Base-by-base conservation (phyloP, 2,329 filamentous ascomycete species). In the Aspergillus sp. region DNA sequence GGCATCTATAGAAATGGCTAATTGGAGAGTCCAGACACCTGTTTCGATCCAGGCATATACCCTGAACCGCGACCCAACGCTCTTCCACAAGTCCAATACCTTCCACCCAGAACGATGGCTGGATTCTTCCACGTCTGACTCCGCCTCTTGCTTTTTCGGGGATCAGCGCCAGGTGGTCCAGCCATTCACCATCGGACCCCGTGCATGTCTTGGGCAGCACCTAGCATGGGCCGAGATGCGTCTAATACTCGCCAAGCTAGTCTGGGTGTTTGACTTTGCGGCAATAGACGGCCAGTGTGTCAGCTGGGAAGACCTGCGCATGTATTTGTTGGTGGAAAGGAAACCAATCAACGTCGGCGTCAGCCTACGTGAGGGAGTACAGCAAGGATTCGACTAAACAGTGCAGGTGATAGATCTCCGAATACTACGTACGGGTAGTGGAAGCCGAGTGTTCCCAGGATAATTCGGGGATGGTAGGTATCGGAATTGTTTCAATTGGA, bases 141-240 rank as follows among this genome's bases (percentile, higher is more conserved):
- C 49, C 4, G 11, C 6, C 34, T 52, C 55, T 1, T 32, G 18
- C n/a, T 57, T 57, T 17, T 48, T 42, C 24, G 24, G 48, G n/a
- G 55, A 57, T 6, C 11, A 57, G 13, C 48, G 49, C 22, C 34
- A 26, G 4, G 55, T 18, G 6, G 24, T 53, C 11, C 42, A 55
- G 24, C 49, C 89, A 2, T 91, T 91, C 74, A 90, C 89, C 69
- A 86, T 86, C 11, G 89, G 88, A 1, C 86, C 88, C 39, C 78
- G 89, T 39, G 89, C 89, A 69, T 90, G 89, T 73, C 84, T 91
- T 57, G 88, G 89, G 2, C 88, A 93, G 78, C 88, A 93, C 71
- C 93, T 92, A 69, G 90, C 90, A 22, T 53, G 41, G 39, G 41
- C 41, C 5, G 50, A 53, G n/a, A 44, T 44, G 39, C 50, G 50